Base-by-base conservation (phyloP, 106 monocot species). In the Gastrodia elata region DNA sequence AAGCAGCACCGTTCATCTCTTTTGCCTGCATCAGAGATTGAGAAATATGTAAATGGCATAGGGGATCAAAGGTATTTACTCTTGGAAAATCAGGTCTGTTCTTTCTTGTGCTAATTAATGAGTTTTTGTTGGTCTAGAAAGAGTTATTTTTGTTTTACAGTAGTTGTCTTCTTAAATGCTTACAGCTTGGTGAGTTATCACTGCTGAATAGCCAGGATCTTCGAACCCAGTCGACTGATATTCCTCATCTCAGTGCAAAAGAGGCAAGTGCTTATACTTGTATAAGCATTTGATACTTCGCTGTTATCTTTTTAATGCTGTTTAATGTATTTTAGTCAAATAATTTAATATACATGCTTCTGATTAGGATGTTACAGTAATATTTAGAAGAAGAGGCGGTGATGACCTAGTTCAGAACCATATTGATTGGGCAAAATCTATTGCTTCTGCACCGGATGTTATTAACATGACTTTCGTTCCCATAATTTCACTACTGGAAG, bases 391-490 rank as follows among this genome's bases (percentile, higher is more conserved):
- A 71, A 89, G 91, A 65, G 95, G 95, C 34, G 95, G 95, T 46
- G 83, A 92, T 80, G 95, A 91, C 83, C 85, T 95, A 55, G 87
- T 95, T 87, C 91, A 91, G 44, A 91, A 82, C 86, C 89, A 85
- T 84, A 75, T 52, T 64, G 83, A 91, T 61, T 95, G 95, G 95
- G 83, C 78, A 39, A 77, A 32, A 33, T 89, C 95, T 74, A 78
- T 95, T 30, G 4, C 59, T 43, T 84, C 77, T 68, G 83, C 95
- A 48, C 95, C 95, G 70, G 95, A 95, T 87, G 91, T 92, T 52
- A 87, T 95, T 75, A 89, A 88, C 72, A 95, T 95, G 95, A 91
- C 91, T 16, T 95, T 95, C 78, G 13, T 85, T 65, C 85, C 95
- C 24, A 89, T 95, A 57, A 75, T 92, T 79, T 85, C 87, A 77